Conservation (phyloP, 345 rosid species). For the Moricandia arvensis region DNA sequence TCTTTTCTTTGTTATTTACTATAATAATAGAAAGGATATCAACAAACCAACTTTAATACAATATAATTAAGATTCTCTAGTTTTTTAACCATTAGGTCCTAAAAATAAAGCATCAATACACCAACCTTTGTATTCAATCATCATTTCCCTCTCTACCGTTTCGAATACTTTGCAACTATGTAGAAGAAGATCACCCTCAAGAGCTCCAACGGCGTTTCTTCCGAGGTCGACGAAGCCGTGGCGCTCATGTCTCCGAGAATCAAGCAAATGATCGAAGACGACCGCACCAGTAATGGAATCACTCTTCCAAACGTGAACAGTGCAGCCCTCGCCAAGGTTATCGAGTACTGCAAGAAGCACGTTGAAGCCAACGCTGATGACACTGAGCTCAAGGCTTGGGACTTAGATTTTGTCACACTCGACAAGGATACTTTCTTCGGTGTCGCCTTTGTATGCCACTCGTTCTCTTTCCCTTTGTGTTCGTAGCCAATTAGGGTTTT, state of each 20-base stretch:
- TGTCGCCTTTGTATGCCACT: constrained; percentile 47
- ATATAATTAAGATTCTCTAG: neutral
- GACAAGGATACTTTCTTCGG: constrained; percentile 60
- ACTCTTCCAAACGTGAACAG: constrained; percentile 73
- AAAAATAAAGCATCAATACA: neutral
- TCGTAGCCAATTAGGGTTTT: constrained; percentile 10
- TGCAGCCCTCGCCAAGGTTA: constrained; percentile 56
- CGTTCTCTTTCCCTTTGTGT: neutral
- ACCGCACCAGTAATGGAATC: constrained; percentile 53
- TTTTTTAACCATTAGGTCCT: neutral
- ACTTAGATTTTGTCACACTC: constrained; percentile 54
- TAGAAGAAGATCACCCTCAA: constrained; percentile 46
- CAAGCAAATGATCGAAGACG: constrained; percentile 64
- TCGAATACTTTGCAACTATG: constrained; percentile 6
- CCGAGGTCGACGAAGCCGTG: constrained; percentile 59
- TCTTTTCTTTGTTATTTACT: neutral
- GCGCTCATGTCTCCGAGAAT: constrained; percentile 64
- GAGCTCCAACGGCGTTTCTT: constrained; percentile 59
- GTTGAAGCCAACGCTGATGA: constrained; percentile 37
- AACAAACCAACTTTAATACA: neutral
- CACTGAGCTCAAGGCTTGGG: constrained; percentile 53
- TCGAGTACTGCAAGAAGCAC: constrained; percentile 75
- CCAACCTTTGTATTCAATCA: neutral
- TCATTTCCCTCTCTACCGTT: neutral
- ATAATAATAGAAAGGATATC: neutral